Base-by-base conservation (phyloP, 805 yeast species). In the Saitoella complicata region DNA sequence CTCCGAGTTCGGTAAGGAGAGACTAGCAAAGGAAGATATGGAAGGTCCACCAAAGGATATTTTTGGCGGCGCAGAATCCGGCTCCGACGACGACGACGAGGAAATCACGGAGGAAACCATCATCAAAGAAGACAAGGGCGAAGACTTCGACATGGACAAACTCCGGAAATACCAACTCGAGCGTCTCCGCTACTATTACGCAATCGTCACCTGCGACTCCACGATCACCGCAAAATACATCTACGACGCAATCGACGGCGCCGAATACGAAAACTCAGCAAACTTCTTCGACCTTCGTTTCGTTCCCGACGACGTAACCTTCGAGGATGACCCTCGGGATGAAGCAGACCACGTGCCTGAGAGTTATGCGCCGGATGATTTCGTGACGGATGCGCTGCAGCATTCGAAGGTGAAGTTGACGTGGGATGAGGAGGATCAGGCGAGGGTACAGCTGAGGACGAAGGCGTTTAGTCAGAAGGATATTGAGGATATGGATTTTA, bases 381-480 rank as follows among this genome's bases (percentile, higher is more conserved):
- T 91, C 61, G 82, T 83, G 32, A 91, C 98, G 3, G 96, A 84
- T 63, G 98, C 98, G 0, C 69, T 91, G 48, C 95, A 91, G 59
- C 95, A 86, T 58, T 87, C 97, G 10, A 91, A 87, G 56, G 98
- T 91, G 42, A 87, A 84, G 60, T 69, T 91, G 52, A 87, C 97
- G 0, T 91, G 98, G 98, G 98, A 91, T 62, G 97, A 88, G 64
- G 93, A 97, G 0, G 97, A 98, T 5, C 79, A 77, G 46, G 96
- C 86, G 56, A 74, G 98, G 56, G 61, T 75, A 11, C 75, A 80
- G 47, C 60, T 87, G 44, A 73, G 95, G 1, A 71, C 80, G 10
- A 78, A 80, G 53, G 84, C 86, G 5, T 88, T 91, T 60, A 76
- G 85, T 41, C 91, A 82, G 58, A 78, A 81, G 58, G 97, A 91